Conservation (phyloP, 805 yeast species). For the Nakazawaea sp. region DNA sequence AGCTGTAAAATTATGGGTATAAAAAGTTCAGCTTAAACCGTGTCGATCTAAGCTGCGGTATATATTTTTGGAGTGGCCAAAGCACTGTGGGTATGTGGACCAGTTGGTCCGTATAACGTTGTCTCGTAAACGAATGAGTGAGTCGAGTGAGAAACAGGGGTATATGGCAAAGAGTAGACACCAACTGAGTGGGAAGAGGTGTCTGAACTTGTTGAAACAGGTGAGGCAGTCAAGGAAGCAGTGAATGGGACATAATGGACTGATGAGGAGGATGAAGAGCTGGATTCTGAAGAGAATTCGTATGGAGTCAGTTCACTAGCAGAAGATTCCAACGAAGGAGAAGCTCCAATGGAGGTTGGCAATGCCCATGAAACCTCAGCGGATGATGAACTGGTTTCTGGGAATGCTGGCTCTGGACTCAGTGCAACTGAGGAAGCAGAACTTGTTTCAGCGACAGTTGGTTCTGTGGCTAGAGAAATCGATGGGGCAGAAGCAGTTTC, state of each 20-base stretch:
- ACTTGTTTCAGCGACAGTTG: not conserved
- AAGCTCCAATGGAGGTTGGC: too few species aligned
- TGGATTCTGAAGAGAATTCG: too few species aligned
- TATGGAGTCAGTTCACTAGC: too few species aligned
- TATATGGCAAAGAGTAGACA: constrained; percentile 8
- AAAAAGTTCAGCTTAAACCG: not conserved
- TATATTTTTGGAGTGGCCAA: constrained; percentile 8
- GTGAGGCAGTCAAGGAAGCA: not conserved
- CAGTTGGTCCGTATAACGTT: constrained; percentile 10
- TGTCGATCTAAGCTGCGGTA: too few species aligned
- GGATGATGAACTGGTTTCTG: not conserved
- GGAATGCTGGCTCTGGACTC: not conserved
- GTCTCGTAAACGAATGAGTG: constrained; percentile 8
- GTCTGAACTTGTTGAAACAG: too few species aligned
- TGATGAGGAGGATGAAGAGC: too few species aligned
- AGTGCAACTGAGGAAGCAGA: too few species aligned
- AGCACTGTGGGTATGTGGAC: constrained; percentile 8
- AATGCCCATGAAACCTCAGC: too few species aligned
- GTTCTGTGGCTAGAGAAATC: not conserved
- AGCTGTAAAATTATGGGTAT: not conserved
- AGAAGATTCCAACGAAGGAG: too few species aligned
- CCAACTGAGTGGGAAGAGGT: constrained; percentile 1
- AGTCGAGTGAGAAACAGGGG: constrained; percentile 2
- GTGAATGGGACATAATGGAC: too few species aligned
- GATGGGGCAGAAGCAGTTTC: not conserved